These are phyloP conservation scores for Pythium insidiosum DNA, from an alignment of 352 stramenopile genomes.

Conservation along the genomic window DNA sequence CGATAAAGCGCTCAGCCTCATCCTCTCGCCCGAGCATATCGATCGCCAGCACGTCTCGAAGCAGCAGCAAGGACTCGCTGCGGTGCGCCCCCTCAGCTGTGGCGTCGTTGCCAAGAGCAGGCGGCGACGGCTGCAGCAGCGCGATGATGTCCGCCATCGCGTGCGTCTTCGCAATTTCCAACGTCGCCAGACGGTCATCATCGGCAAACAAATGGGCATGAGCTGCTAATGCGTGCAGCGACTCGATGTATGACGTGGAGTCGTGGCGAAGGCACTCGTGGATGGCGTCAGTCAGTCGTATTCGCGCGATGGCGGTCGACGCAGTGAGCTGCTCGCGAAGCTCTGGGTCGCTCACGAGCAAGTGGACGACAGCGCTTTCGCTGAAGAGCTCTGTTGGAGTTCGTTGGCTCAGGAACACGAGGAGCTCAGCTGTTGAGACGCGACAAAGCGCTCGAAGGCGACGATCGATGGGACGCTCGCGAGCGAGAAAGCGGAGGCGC, in stretches of 20 bases:
- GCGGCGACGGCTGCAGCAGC: too few species aligned
- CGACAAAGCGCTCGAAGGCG: too few species aligned
- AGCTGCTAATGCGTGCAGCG: too few species aligned
- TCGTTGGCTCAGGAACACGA: neutral
- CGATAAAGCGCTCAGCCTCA: conserved; percentile 3
- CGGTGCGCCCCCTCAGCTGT: neutral
- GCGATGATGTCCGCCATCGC: neutral
- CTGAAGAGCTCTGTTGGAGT: neutral
- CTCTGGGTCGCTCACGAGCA: neutral
- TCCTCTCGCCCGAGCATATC: neutral
- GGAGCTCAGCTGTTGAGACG: too few species aligned
- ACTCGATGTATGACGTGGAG: too few species aligned
- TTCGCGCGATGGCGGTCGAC: neutral
- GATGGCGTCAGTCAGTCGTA: neutral
- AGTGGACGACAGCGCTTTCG: neutral
- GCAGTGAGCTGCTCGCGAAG: neutral
- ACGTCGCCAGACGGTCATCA: too few species aligned
- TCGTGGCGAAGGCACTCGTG: neutral
- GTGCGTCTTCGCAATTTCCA: conserved; percentile 2
- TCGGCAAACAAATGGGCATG: too few species aligned
- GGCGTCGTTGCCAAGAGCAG: too few species aligned
- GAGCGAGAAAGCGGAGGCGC: neutral
- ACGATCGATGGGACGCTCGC: neutral
- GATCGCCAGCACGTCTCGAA: neutral
- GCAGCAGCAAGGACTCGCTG: neutral